phyloP scores from a whole-genome alignment of 2,329 filamentous ascomycete genomes.

The Colletotrichum filicis region DNA sequence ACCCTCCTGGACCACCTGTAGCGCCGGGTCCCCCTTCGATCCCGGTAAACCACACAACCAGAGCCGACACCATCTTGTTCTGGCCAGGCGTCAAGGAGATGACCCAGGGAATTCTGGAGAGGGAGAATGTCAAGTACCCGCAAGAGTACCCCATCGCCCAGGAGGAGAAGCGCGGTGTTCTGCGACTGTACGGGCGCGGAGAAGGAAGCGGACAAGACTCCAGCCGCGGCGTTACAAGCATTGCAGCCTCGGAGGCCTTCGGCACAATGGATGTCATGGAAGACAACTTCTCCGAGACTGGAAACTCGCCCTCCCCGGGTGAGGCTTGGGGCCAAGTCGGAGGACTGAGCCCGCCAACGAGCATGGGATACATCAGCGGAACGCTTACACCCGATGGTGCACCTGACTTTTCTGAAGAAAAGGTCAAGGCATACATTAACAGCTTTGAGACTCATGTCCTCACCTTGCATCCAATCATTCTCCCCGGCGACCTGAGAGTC shows the following conservation, averaged over 20 bases:
- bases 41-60: constrained; percentile 87
- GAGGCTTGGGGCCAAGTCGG: constrained; percentile 71
- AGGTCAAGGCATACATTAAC: constrained; percentile 63
- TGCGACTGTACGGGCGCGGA: constrained; percentile 82
- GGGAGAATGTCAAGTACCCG: constrained; percentile 64
- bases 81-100: constrained; percentile 77
- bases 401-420: constrained; percentile 63
- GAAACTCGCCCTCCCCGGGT: constrained; percentile 63
- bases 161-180: constrained; percentile 78
- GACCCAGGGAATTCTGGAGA: constrained; percentile 61
- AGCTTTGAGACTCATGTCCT: constrained; percentile 71
- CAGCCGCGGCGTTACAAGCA: constrained; percentile 37
- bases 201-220: constrained; percentile 73
- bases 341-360: constrained; percentile 55
- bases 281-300: constrained; percentile 59
- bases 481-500: constrained; percentile 61
- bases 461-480: constrained; percentile 73
- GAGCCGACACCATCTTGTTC: constrained; percentile 83
- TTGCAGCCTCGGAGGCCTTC: constrained; percentile 42
- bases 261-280: constrained; percentile 55
- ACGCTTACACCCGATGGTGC: constrained; percentile 58
- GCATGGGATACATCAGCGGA: constrained; percentile 48
- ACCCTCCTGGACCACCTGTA: constrained; percentile 59
- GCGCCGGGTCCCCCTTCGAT: constrained; percentile 74
- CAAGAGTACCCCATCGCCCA: constrained; percentile 81